Evolutionary conservation across 2,329 filamentous ascomycete species (phyloP), one percentile per base, ranked within the genome.

Genomic region (Akanthomyces dipterigenus): DNA sequence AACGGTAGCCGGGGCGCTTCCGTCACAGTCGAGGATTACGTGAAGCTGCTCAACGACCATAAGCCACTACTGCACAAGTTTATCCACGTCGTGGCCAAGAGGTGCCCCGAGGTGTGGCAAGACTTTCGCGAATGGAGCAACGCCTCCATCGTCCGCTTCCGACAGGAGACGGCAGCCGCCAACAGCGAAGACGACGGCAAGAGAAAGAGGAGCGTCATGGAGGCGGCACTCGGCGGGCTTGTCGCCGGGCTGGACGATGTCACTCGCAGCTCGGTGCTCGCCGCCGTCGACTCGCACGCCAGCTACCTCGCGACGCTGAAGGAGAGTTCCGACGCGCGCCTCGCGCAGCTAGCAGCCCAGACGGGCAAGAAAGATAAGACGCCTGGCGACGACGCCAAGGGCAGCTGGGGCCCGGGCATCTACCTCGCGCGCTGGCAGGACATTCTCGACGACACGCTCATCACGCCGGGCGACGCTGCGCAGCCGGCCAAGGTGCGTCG

Each of bases 391-490:
- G n/a, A 2, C 18, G 42, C 2, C 31, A 56, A 76, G 40, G 81
- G 62, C 55, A 67, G 81, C 58, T 79, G 78, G 26, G 89, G 88
- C 0, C 89, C 90, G 0, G 90, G 90, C 1, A 83, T 88, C 51
- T 93, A 89, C 69, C 81, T 92, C 26, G 80, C 83, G 1, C 81
- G 85, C 55, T 93, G 90, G 89, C 87, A 91, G 70, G 77, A 82
- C 1, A 76, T 92, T 7, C 77, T 93, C 3, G 87, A 92, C 69
- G 76, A 80, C n/a, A 90, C 89, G 0, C 71, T 80, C 50, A 86
- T 93, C 63, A 89, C 88, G 1, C 88, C 90, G 0, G 79, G 76
- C 0, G 77, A 74, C 1, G 77, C 0, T 69, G 73, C 1, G 87
- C 87, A 0, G 31, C 46, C 53, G 26, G 34, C 53, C 7, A 75